Base-by-base conservation (phyloP, 805 yeast genomes). In the Lipomyces chichibuensis region DNA sequence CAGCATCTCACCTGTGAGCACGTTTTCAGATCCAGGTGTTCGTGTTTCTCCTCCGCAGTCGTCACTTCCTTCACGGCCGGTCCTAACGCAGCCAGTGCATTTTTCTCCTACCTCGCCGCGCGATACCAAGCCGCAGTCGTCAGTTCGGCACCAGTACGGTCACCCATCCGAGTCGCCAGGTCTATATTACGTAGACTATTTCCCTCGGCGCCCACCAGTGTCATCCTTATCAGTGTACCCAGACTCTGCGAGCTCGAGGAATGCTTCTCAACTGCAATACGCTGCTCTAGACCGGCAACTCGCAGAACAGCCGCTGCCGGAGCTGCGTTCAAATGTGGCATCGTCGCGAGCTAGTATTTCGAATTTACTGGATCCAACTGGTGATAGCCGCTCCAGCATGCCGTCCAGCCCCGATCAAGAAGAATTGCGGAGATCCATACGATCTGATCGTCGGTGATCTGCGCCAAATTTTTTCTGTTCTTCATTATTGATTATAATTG, bases 321-420 rank as follows among this genome's bases (percentile, higher is more conserved):
- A 27, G 3, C 2, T 13, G 32, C 55, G 55, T n/a, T 33, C 27
- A 27, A 52, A 52, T 9, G 55, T 52, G 32, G 55, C 59, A 6
- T 53, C 64, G 23, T 33, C 60, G 46, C 61, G 65, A 27, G 62
- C 65, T 7, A 51, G 65, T 9, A 65, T 65, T 25, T 61, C 65
- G 23, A 65, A 62, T 43, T 37, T 65, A 33, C 60, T 65, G 2
- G 68, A 65, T 37, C 65, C 68, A 5, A 61, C 68, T 5, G 68
- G 68, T 27, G 68, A 65, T 27, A 43, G 35, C 6, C 23, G 49
- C 1, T 6, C 9, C n/a, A 14, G 32, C n/a, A 23, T 17, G 55
- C 55, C 3, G 55, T 6, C 55, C 29, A 27, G 29, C 29, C 5
- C 29, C 4, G 5, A 3, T 27, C 29, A 27, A 27, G 29, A 27